These are phyloP conservation scores for Pisolithus albus DNA, from an alignment of 768 basidiomycete genomes.

Conservation along the genomic window DNA sequence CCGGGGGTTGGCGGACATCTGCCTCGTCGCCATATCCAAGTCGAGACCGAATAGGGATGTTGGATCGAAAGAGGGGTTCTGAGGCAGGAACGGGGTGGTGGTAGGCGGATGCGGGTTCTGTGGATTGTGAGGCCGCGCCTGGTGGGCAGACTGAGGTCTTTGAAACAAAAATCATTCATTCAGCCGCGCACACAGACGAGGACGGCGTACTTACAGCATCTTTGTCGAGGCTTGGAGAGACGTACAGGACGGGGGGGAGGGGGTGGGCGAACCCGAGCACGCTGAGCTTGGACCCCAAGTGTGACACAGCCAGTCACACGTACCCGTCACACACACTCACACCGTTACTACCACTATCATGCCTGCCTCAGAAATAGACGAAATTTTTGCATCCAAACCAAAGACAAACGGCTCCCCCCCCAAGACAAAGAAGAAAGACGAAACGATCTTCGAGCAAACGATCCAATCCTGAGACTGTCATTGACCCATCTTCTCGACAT, in stretches of 20 bases:
- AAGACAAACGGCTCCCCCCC: conserved; percentile 20
- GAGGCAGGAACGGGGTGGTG: conserved; percentile 12
- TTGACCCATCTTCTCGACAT: conserved; percentile 52
- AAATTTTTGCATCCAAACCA: conserved; percentile 63
- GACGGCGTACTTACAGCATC: conserved; percentile 28
- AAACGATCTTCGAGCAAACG: conserved; percentile 24
- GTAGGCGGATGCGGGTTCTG: conserved; percentile 13
- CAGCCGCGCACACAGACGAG: no score
- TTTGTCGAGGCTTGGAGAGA: conserved; percentile 11
- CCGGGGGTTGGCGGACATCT: conserved; percentile 58
- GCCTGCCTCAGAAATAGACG: conserved; percentile 75
- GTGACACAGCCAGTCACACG: no score
- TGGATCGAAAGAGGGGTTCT: conserved; percentile 26
- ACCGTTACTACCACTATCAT: conserved; percentile 14
- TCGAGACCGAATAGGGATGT: conserved; percentile 50
- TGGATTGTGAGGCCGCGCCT: conserved; percentile 18
- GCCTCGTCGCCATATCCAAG: conserved; percentile 63
- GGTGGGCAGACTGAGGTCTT: conserved; percentile 38
- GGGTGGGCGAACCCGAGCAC: no score
- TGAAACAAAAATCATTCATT: no score
- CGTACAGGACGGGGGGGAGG: no score
- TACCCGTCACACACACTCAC: no score
- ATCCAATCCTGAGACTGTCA: conserved; percentile 48
- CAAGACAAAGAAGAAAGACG: conserved; percentile 38
- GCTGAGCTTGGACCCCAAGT: no score